Percentiles rank a stretch among this genome's conserved stretches.
Evolutionary conservation across 2,329 filamentous ascomycete genomes (phyloP).

Genomic region (Phyllosticta citribraziliensis): DNA sequence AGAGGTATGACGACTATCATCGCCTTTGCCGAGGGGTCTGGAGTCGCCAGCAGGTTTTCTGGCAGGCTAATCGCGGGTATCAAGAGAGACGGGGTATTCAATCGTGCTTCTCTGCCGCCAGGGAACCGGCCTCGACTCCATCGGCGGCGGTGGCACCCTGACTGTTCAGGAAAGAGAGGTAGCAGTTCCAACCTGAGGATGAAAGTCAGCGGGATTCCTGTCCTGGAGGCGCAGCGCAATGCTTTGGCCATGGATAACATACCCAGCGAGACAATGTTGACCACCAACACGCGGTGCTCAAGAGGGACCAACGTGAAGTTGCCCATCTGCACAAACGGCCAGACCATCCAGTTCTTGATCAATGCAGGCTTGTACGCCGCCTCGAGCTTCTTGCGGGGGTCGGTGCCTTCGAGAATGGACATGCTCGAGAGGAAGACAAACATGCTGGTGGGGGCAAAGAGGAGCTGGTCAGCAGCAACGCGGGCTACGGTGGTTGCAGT

Average conservation of each 20-base stretch:
- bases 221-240: neutral
- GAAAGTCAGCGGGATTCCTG: neutral
- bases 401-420: slow-evolving; percentile 67
- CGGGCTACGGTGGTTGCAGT: slow-evolving; percentile 66
- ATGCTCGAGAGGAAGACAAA: slow-evolving; percentile 73
- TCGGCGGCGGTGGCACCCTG: slow-evolving; percentile 16
- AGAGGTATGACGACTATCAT: neutral
- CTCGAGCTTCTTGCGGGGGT: slow-evolving; percentile 57
- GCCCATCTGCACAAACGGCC: slow-evolving; percentile 73
- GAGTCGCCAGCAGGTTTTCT: neutral
- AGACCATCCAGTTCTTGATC: slow-evolving; percentile 76
- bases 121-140: slow-evolving; percentile 1
- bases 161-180: slow-evolving; percentile 29
- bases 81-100: neutral
- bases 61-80: neutral
- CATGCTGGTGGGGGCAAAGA: slow-evolving; percentile 80
- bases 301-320: slow-evolving; percentile 86
- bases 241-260: slow-evolving; percentile 19
- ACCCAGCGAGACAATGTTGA: slow-evolving; percentile 71
- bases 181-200: slow-evolving; percentile 31
- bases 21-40: neutral
- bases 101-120: slow-evolving; percentile 7
- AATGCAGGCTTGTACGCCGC: slow-evolving; percentile 63
- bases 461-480: slow-evolving; percentile 64
- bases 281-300: slow-evolving; percentile 73